These are phyloP conservation scores for Magnusiomyces sp. DNA, from an alignment of 1,139 yeast species.

Conservation along the genomic window DNA sequence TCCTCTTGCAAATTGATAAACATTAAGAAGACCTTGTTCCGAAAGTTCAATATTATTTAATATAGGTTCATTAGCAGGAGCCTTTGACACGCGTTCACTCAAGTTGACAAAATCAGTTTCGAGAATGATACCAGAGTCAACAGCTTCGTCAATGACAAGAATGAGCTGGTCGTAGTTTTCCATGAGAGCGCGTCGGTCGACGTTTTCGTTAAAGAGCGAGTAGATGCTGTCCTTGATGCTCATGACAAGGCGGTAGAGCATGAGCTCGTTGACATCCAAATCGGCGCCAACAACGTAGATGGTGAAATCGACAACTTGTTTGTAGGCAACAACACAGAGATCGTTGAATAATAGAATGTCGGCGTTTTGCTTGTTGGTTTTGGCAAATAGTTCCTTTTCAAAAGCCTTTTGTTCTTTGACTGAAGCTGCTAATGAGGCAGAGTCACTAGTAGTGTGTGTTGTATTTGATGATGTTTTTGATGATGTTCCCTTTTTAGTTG, in stretches of 20 bases:
- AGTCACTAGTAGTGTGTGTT: not conserved
- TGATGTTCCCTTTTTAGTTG: not conserved
- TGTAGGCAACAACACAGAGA: conserved; percentile 65
- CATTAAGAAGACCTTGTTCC: conserved; percentile 82
- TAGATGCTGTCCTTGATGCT: conserved; percentile 78
- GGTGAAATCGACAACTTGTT: conserved; percentile 67
- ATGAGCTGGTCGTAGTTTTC: conserved; percentile 82
- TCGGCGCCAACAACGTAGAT: conserved; percentile 64
- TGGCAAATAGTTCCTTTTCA: conserved; percentile 62
- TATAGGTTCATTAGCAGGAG: conserved; percentile 56
- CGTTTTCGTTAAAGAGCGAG: conserved; percentile 48
- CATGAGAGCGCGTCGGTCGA: conserved; percentile 71
- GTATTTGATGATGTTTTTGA: not conserved
- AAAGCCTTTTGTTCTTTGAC: conserved; percentile 63
- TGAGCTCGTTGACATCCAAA: conserved; percentile 75
- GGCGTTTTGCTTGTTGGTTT: conserved; percentile 70
- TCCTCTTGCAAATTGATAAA: conserved; percentile 83
- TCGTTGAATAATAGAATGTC: conserved; percentile 76
- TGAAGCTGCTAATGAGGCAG: conserved; percentile 24
- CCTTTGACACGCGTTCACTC: conserved; percentile 79
- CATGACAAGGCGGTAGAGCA: conserved; percentile 67
- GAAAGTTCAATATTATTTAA: conserved; percentile 66
- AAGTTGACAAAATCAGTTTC: conserved; percentile 85
- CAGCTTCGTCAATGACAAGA: conserved; percentile 81
- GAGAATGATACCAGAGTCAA: conserved; percentile 77